These are phyloP conservation scores for Arachis monticola DNA, from an alignment of 331 rosid genomes.

Conservation along the genomic window DNA sequence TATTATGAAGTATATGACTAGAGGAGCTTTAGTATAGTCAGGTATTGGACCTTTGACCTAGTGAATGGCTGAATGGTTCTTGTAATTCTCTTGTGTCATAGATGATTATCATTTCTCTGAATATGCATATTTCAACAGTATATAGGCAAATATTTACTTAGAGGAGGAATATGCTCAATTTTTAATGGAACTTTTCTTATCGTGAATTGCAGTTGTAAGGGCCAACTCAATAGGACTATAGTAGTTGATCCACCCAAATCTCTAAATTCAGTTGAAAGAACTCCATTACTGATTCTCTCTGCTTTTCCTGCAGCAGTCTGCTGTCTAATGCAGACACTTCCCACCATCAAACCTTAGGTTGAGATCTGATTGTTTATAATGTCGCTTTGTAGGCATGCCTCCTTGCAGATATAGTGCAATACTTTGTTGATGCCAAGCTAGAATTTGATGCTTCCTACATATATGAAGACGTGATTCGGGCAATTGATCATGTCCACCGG, in stretches of 20 bases:
- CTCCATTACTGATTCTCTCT: slow-evolving; percentile 31
- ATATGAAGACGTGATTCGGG: slow-evolving; percentile 87
- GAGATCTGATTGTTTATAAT: slow-evolving; percentile 38
- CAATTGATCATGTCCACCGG: slow-evolving; percentile 87
- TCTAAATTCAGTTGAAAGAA: slow-evolving; percentile 23
- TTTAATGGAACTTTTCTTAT: slow-evolving; percentile 13
- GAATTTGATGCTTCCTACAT: slow-evolving; percentile 91
- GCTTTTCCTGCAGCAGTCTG: slow-evolving; percentile 23
- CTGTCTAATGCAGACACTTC: slow-evolving; percentile 27
- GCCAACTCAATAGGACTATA: not conserved
- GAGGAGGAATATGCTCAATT: slow-evolving; percentile 3
- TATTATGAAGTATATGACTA: slow-evolving; percentile 10
- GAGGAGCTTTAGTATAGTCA: slow-evolving; percentile 14
- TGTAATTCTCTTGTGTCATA: slow-evolving; percentile 7
- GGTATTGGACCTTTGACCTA: slow-evolving; percentile 22
- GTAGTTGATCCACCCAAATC: not conserved
- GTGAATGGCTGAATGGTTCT: slow-evolving; percentile 14
- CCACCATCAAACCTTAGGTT: slow-evolving; percentile 18
- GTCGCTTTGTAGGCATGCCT: slow-evolving; percentile 88
- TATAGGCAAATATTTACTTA: slow-evolving; percentile 13
- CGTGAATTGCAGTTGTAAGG: slow-evolving; percentile 12
- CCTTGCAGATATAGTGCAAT: slow-evolving; percentile 92
- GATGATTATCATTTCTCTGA: slow-evolving; percentile 32
- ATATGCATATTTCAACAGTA: slow-evolving; percentile 17
- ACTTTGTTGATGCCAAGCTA: slow-evolving; percentile 90